A percentile compares a stretch with the other conserved stretches of the same genome.
Conservation (phyloP, 768 basidiomycete genomes). For the Tulasnella sp. region DNA sequence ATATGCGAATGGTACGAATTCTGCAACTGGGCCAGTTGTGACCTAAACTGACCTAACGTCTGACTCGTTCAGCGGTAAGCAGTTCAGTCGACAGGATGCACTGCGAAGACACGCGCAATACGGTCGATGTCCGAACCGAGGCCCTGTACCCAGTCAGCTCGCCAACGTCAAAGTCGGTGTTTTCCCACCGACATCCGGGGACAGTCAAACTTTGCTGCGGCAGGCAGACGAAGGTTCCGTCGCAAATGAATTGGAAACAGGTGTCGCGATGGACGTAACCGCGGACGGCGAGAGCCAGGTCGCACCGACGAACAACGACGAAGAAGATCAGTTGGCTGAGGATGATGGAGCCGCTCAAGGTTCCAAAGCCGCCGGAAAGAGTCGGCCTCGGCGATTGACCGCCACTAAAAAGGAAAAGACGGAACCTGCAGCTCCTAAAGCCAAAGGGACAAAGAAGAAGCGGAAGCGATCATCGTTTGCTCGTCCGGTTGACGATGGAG, state of each 20-base stretch:
- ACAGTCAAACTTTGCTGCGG: not conserved
- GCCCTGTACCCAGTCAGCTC: not conserved
- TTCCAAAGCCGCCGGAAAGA: not conserved
- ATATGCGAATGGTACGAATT: slow-evolving; percentile 20
- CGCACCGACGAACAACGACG: not conserved
- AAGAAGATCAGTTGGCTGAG: slow-evolving; percentile 10
- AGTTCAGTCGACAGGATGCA: slow-evolving; percentile 24
- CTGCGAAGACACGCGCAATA: slow-evolving; percentile 17
- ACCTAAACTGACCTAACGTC: not conserved
- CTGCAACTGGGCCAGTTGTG: not conserved
- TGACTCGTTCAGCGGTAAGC: slow-evolving; percentile 3
- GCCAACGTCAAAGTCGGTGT: not conserved
- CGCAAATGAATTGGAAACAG: not conserved
- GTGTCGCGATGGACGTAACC: not conserved
- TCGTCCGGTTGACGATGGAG: slow-evolving; percentile 10
- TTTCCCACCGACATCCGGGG: not conserved
- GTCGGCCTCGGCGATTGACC: not conserved
- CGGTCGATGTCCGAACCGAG: slow-evolving; percentile 11
- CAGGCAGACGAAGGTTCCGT: not conserved
- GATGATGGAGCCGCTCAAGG: not conserved
- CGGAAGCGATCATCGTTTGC: not conserved
- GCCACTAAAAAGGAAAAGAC: not conserved
- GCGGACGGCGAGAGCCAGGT: not conserved
- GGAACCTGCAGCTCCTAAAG: not conserved
- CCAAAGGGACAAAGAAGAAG: not conserved